These are phyloP conservation scores for Talaromyces nanjingensis DNA, from an alignment of 495 filamentous ascomycete species.

Conservation along the genomic window DNA sequence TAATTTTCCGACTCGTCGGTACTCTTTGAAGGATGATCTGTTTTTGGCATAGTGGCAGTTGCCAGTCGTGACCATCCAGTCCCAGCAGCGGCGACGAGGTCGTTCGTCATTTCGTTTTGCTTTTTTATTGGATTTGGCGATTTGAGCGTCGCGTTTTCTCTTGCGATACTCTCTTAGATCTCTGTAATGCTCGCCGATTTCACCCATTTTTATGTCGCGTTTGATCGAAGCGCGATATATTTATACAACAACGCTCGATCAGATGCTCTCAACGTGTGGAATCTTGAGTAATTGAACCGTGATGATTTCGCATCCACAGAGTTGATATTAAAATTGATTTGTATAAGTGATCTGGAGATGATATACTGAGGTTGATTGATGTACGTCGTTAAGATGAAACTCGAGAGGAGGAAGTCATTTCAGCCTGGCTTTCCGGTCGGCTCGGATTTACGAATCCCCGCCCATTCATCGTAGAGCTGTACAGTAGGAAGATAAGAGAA, in stretches of 20 bases:
- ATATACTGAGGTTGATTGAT: no score
- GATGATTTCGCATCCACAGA: no score
- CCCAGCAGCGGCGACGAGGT: constrained; percentile 16
- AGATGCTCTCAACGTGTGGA: neutral
- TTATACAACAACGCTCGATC: neutral
- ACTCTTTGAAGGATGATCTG: constrained; percentile 17
- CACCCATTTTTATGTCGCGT: neutral
- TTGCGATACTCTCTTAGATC: neutral
- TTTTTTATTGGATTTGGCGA: neutral
- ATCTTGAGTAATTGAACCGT: no score
- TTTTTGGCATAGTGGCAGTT: constrained; percentile 28
- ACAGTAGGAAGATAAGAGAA: no score
- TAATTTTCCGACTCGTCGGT: constrained; percentile 13
- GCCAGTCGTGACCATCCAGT: constrained; percentile 26
- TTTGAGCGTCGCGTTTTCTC: neutral
- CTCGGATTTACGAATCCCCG: neutral
- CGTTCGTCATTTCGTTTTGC: neutral
- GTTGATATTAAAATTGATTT: no score
- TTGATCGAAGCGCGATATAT: neutral
- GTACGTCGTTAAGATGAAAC: no score
- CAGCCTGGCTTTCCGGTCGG: neutral
- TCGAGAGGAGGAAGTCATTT: no score
- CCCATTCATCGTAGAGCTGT: no score
- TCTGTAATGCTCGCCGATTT: neutral
- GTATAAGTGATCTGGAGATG: no score